These are phyloP conservation scores for Triangularia verruculosa DNA, from an alignment of 2,329 filamentous ascomycete genomes.

Conservation along the genomic window DNA sequence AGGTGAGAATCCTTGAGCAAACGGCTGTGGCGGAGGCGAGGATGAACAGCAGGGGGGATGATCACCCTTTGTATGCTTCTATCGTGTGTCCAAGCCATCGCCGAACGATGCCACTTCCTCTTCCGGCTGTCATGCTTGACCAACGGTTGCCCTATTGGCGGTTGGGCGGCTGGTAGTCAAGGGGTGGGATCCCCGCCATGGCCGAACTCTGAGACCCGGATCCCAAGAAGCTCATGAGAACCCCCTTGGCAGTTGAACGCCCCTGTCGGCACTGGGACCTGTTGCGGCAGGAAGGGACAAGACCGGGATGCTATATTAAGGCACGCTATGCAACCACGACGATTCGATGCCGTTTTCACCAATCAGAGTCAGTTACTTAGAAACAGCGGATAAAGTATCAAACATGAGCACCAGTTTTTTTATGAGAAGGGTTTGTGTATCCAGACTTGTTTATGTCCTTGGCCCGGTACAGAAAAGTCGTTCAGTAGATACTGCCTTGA, in stretches of 20 bases:
- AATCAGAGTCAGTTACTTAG: background rate
- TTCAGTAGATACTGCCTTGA: background rate
- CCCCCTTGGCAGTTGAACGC: constrained; percentile 2
- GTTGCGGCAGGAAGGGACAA: background rate
- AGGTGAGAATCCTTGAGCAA: constrained; percentile 8
- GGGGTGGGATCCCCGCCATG: constrained; percentile 7
- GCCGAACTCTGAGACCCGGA: constrained; percentile 8
- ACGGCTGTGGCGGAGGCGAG: constrained; percentile 16
- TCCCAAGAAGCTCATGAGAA: background rate
- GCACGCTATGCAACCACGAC: constrained; percentile 2
- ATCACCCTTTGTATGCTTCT: constrained; percentile 9
- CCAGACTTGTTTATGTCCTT: constrained; percentile 6
- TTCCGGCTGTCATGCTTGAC: background rate
- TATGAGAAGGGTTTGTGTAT: constrained; percentile 2
- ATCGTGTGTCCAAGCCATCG: constrained; percentile 10
- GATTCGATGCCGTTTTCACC: background rate
- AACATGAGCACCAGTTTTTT: constrained; percentile 1
- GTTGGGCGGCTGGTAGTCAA: background rate
- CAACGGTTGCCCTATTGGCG: background rate
- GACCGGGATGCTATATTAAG: constrained; percentile 11
- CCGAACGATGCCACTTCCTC: constrained; percentile 5
- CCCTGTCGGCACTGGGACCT: constrained; percentile 10
- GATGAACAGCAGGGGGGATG: constrained; percentile 14
- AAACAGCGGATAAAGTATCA: background rate
- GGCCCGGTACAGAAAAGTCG: background rate